Evolutionary conservation across 352 stramenopile genomes (phyloP).

Genomic region (Thalassiosira livingstoniorum): DNA sequence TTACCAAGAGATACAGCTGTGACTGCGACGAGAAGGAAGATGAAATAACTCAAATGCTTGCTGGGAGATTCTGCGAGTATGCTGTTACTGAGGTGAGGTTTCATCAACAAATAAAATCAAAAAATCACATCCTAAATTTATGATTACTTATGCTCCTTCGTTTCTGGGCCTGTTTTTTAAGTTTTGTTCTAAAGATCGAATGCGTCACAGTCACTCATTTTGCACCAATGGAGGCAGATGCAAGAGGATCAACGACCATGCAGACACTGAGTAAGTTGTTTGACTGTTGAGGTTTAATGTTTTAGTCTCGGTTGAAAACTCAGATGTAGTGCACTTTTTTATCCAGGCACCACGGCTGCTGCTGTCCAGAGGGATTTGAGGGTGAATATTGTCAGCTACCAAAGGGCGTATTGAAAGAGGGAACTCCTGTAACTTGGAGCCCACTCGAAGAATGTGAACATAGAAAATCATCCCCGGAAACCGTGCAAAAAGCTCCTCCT

Average conservation of each 20-base stretch:
- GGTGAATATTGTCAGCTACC: conserved; percentile 56
- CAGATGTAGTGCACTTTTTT: not conserved
- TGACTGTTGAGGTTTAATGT: not conserved
- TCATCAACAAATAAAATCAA: too few species aligned
- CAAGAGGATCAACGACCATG: conserved; percentile 37
- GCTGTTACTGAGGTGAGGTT: conserved; percentile 55
- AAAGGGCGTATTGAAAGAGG: conserved; percentile 29
- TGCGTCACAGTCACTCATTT: conserved; percentile 38
- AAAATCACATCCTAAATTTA: too few species aligned
- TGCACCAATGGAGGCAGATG: conserved; percentile 57
- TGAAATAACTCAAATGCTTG: conserved; percentile 42
- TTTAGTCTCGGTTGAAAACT: not conserved
- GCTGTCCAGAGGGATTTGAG: conserved; percentile 51
- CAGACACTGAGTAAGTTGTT: conserved; percentile 27
- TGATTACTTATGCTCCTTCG: too few species aligned
- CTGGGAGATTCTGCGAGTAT: conserved; percentile 52
- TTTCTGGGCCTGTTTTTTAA: too few species aligned
- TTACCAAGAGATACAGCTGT: conserved; percentile 41
- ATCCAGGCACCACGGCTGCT: conserved; percentile 49
- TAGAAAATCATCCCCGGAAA: conserved; percentile 1
- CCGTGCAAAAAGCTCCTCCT: not conserved
- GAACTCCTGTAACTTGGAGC: conserved; percentile 37
- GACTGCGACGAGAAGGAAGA: conserved; percentile 23
- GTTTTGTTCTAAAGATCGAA: conserved; percentile 40
- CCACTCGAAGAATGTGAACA: conserved; percentile 40